Evolutionary conservation across 208 protist genomes (phyloP).

Genomic region (Herpetomonas muscarum): DNA sequence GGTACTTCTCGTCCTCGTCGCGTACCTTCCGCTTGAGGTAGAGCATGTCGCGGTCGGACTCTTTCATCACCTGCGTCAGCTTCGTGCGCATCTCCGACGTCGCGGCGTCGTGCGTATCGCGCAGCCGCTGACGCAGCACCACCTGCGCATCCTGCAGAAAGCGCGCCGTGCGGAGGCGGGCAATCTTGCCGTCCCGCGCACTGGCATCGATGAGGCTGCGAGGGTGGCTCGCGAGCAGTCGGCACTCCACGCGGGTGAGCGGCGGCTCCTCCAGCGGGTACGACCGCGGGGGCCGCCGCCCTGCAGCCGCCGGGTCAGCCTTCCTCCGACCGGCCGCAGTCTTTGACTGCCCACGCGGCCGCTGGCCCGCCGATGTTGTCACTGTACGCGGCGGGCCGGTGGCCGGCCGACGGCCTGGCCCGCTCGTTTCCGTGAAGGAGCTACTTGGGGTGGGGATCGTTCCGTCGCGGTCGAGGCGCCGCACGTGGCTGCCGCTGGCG

Average conservation of each 20-base stretch:
- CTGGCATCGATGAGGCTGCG: conserved; percentile 46
- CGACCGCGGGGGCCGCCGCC: not conserved
- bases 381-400: too few species aligned
- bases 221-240: conserved; percentile 45
- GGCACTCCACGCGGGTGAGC: conserved; percentile 39
- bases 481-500: not conserved
- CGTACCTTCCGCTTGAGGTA: conserved; percentile 55
- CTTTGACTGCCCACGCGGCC: too few species aligned
- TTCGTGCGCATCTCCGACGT: conserved; percentile 42
- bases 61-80: conserved; percentile 27
- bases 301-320: not conserved
- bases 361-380: too few species aligned
- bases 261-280: conserved; percentile 30
- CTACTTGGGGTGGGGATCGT: not conserved
- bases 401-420: not conserved
- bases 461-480: not conserved
- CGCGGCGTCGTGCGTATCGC: conserved; percentile 47
- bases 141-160: conserved; percentile 70
- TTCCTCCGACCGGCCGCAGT: not conserved
- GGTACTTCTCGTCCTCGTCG: conserved; percentile 79
- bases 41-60: conserved; percentile 25
- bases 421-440: not conserved
- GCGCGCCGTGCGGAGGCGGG: conserved; percentile 60
- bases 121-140: conserved; percentile 61
- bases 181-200: conserved; percentile 75